Base-by-base conservation (phyloP, 805 yeast species). In the Starmerella floricola region DNA sequence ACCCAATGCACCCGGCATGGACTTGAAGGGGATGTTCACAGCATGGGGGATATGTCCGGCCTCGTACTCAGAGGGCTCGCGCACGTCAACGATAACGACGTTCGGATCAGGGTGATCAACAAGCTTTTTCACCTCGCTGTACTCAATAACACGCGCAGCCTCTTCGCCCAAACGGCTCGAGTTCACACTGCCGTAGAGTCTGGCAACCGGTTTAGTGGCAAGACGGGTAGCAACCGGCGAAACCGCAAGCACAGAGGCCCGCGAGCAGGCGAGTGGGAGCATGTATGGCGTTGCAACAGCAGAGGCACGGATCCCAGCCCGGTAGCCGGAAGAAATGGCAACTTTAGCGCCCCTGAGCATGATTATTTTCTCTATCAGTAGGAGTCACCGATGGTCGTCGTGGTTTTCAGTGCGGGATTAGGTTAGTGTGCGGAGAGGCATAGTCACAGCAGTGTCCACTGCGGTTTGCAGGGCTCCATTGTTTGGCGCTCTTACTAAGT, bases 1-100 rank as follows among this genome's bases (percentile, higher is more conserved):
- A 37, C 83, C 85, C 46, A 88, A 68, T 0, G 97, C 97, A 17
- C 95, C 94, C 0, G 97, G 97, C 11, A 87, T 74, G 4, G 91
- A 75, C 57, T 85, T 85, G 64, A 77, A 79, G 16, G 98, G 97
- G 44, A 88, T 72, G 58, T 91, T 91, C 43, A 87, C 62, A 5
- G 97, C 79, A 12, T 74, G 72, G 23, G 95, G 95, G 53, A 88
- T 80, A 57, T 73, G 76, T 33, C 95, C 95, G 36, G 66, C 74
- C 30, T 64, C 64, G 55, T 64, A 70, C 63, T 88, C 98, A 20
- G 67, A 71, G 5, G 96, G 95, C 66, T 88, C 97, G 59, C 98
- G 76, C 17, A 84, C 96, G 58, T 88, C 98, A 19, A 88, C 77
- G 30, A 88, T 62, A 32, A 84, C 68, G 29, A 71, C 62, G 12